Percentiles rank a stretch among this genome's conserved stretches.
These are phyloP conservation scores for Camelina hispida DNA, from an alignment of 345 rosid species.

Conservation along the genomic window DNA sequence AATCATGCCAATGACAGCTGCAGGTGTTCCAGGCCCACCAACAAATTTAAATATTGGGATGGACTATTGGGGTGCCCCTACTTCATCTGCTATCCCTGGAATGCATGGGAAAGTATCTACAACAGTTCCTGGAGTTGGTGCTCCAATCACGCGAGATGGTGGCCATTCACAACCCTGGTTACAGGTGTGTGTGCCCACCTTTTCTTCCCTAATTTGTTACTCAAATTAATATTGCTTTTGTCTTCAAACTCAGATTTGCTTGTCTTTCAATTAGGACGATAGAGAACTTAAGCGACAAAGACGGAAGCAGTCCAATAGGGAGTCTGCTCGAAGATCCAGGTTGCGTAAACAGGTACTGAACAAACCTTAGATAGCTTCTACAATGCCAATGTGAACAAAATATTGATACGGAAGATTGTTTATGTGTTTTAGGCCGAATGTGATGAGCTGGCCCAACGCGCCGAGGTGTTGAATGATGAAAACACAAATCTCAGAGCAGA, in stretches of 20 bases:
- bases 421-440: slow-evolving; percentile 87
- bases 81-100: slow-evolving; percentile 63
- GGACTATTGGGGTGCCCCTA: slow-evolving; percentile 96
- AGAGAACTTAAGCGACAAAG: slow-evolving; percentile 93
- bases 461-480: slow-evolving; percentile 84
- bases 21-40: slow-evolving; percentile 80
- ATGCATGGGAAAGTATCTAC: slow-evolving; percentile 75
- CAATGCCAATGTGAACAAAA: slow-evolving; percentile 29
- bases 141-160: slow-evolving; percentile 70
- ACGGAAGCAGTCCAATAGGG: slow-evolving; percentile 98
- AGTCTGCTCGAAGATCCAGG: slow-evolving; percentile 96
- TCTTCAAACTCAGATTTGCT: slow-evolving; percentile 3
- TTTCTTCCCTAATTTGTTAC: neutral
- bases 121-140: slow-evolving; percentile 66
- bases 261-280: slow-evolving; percentile 64
- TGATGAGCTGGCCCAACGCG: slow-evolving; percentile 91
- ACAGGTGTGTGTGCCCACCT: slow-evolving; percentile 55
- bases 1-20: slow-evolving; percentile 64
- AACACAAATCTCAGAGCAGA: slow-evolving; percentile 84
- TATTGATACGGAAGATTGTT: slow-evolving; percentile 27
- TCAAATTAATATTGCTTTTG: neutral
- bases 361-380: neutral
- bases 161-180: slow-evolving; percentile 84
- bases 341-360: slow-evolving; percentile 92
- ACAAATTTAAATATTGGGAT: slow-evolving; percentile 96